Conservation (phyloP, 495 filamentous ascomycete genomes). For the Penicillium herquei region DNA sequence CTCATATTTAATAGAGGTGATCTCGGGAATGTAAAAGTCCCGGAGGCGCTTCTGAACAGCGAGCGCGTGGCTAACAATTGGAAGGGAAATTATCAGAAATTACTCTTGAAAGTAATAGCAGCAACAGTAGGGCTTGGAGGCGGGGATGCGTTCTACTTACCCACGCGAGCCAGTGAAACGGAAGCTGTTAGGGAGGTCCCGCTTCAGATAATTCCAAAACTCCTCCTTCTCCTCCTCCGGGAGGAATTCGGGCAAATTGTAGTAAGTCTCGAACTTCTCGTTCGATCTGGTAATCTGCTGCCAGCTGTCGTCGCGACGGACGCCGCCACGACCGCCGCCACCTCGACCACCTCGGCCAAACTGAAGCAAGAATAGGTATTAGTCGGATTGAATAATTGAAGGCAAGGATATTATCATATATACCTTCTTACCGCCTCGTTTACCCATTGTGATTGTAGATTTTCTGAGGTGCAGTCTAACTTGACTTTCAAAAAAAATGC, state of each 20-base stretch:
- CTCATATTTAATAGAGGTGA: slow-evolving; percentile 77
- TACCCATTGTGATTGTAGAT: slow-evolving; percentile 34
- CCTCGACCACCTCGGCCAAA: slow-evolving; percentile 31
- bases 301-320: slow-evolving; percentile 21
- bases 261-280: slow-evolving; percentile 76
- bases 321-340: slow-evolving; percentile 33
- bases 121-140: too few relatives aligned
- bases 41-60: slow-evolving; percentile 80
- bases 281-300: slow-evolving; percentile 69
- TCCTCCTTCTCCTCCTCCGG: slow-evolving; percentile 67
- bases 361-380: slow-evolving; percentile 22
- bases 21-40: slow-evolving; percentile 85
- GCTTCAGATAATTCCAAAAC: slow-evolving; percentile 78
- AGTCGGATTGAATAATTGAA: slow-evolving; percentile 7
- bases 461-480: slow-evolving; percentile 12
- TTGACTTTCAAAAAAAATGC: slow-evolving; percentile 17
- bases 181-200: slow-evolving; percentile 93
- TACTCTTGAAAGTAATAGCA: neutral
- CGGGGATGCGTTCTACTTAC: slow-evolving; percentile 36
- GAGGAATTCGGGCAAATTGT: slow-evolving; percentile 71
- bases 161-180: slow-evolving; percentile 91
- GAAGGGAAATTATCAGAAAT: slow-evolving; percentile 11
- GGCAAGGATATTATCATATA: neutral
- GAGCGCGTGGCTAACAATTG: slow-evolving; percentile 66
- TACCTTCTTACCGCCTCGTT: slow-evolving; percentile 41